These are phyloP conservation scores for Pilasporangium apinafurcum DNA, from an alignment of 352 stramenopile genomes.

Conservation along the genomic window DNA sequence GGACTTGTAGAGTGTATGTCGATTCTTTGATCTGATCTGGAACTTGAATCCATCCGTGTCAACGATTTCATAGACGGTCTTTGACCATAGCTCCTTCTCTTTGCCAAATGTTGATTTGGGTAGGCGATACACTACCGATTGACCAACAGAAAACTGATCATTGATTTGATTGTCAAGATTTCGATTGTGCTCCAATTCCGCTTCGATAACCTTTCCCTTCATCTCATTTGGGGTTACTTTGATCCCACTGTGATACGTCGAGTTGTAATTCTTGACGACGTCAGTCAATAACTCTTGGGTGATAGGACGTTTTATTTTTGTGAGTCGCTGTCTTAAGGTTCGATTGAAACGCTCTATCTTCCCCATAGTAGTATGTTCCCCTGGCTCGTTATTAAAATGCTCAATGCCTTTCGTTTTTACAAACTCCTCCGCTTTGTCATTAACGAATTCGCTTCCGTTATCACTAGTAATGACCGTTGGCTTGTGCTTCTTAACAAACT, in stretches of 20 bases:
- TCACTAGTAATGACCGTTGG: constrained; percentile 8
- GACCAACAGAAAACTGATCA: no score
- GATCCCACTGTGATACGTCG: constrained; percentile 4
- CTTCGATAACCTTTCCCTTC: constrained; percentile 6
- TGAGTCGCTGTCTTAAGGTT: constrained; percentile 12
- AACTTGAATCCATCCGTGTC: no score
- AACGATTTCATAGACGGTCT: no score
- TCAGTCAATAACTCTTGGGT: constrained; percentile 7
- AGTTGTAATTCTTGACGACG: constrained; percentile 12
- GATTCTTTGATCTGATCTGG: no score
- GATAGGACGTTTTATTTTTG: constrained; percentile 3
- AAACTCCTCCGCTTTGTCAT: constrained; percentile 2
- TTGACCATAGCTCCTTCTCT: no score
- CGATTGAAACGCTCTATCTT: constrained; percentile 22
- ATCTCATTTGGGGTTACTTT: constrained; percentile 4
- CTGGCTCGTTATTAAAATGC: constrained; percentile 11
- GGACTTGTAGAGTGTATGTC: no score
- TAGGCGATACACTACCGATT: no score
- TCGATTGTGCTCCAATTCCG: constrained; percentile 6
- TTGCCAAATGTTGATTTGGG: no score
- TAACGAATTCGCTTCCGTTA: constrained; percentile 13
- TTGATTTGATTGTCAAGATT: no score
- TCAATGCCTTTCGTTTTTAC: constrained; percentile 9
- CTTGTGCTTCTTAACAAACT: constrained; percentile 8
- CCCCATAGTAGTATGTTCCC: constrained; percentile 12